Evolutionary conservation across 345 rosid genomes (phyloP).

Genomic region (Trapa incisa): DNA sequence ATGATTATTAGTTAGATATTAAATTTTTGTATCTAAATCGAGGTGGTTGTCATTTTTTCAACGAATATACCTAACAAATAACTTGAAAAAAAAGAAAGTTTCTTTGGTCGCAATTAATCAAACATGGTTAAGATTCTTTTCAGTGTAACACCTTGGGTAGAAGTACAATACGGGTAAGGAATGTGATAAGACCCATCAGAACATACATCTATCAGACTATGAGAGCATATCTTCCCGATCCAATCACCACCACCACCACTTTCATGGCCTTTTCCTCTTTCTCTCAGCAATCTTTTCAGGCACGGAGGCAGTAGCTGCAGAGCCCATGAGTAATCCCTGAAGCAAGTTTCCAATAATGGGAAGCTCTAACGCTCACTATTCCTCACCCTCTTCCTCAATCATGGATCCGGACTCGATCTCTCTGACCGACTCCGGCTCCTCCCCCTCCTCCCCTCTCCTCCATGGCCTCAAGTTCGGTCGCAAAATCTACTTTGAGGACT

Average conservation of each 20-base stretch:
- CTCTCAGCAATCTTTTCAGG: constrained; percentile 1
- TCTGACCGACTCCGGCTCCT: constrained; percentile 30
- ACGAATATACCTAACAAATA: no score
- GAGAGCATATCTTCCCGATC: no score
- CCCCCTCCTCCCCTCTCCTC: constrained; percentile 15
- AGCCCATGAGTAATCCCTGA: background rate
- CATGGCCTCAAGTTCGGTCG: constrained; percentile 63
- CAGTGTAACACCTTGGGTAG: no score
- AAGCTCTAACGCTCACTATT: background rate
- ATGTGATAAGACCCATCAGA: no score
- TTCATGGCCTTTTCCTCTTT: background rate
- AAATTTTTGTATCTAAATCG: no score
- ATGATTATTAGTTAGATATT: no score
- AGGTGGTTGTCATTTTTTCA: no score
- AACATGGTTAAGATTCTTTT: no score
- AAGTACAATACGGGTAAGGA: no score
- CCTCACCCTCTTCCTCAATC: constrained; percentile 1
- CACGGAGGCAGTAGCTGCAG: background rate
- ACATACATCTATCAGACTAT: no score
- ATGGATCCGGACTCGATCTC: constrained; percentile 66
- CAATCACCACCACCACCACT: background rate
- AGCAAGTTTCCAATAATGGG: constrained; percentile 4
- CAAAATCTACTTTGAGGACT: constrained; percentile 74
- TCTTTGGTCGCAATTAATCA: no score
- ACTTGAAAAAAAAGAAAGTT: no score